Base-by-base conservation (phyloP, 148 eudicot species). In the Persicaria maculosa region DNA sequence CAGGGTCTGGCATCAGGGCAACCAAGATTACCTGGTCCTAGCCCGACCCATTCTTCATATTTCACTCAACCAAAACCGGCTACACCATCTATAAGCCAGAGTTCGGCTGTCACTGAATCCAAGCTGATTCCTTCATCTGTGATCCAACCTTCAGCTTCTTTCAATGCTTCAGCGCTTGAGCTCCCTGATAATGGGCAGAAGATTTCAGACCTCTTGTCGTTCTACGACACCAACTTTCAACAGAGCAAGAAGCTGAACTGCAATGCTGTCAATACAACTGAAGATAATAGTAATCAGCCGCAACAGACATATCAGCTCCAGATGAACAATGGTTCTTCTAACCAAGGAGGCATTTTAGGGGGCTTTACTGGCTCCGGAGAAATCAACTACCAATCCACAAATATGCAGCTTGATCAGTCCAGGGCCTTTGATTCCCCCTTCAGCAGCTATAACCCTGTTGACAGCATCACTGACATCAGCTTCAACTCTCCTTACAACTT, bases 181-280 rank as follows among this genome's bases (percentile, higher is more conserved):
- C 78, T 83, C 71, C 84, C 88, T 9, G 81, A 85, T 50, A 85
- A 83, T 40, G 88, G 88, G 68, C 84, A 85, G 58, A 83, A 77
- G 72, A 85, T 85, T 9, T 57, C 77, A 47, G 82, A 85, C 25
- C 85, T 85, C 44, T 75, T 85, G 74, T 74, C 84, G 16, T 55
- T 83, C 44, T 85, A 83, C 12, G 86, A 85, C 31, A 73, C 73
- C 71, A 83, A 80, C 72, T 36, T 47, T 54, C 77, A 76, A n/a
- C 80, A 55, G 31, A 70, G 16, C 53, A 73, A 72, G 71, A 77
- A 70, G 5, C 47, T 50, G 16, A 73, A 52, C 50, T 44, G 47
- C 50, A 48, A 14, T 71, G 36, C 53, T 47, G 40, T 9, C 36
- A 71, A 71, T 22, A 48, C 54, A 48, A 47, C 8, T 7, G 36